These are phyloP conservation scores for Thalassiosira livingstoniorum DNA, from an alignment of 352 stramenopile genomes.

Conservation along the genomic window DNA sequence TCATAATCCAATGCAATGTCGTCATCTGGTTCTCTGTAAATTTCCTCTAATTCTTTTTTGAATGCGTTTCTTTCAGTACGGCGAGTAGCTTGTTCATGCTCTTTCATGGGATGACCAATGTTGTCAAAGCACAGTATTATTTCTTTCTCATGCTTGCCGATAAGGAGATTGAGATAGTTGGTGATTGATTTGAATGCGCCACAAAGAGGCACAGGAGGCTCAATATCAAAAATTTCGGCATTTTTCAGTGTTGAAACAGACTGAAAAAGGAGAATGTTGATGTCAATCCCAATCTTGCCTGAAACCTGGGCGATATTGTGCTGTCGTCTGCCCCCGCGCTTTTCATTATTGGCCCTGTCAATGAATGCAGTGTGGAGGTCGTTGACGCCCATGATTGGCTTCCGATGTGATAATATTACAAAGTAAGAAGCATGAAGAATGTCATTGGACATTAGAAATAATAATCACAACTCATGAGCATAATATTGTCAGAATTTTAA, in stretches of 20 bases:
- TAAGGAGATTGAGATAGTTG: background rate
- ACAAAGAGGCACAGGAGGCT: background rate
- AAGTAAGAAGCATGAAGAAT: too few relatives aligned
- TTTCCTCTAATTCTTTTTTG: background rate
- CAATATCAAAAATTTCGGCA: background rate
- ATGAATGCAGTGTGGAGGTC: too few relatives aligned
- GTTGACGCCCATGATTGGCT: too few relatives aligned
- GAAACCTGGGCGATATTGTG: too few relatives aligned
- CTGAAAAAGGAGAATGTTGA: background rate
- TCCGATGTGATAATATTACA: too few relatives aligned
- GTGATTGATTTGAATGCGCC: background rate
- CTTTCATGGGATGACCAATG: background rate
- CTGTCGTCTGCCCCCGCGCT: too few relatives aligned
- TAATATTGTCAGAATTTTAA: too few relatives aligned
- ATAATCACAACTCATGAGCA: too few relatives aligned
- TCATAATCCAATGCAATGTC: background rate
- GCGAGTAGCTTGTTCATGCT: background rate
- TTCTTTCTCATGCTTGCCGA: background rate
- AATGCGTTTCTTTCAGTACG: background rate
- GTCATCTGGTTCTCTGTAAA: background rate
- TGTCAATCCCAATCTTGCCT: background rate
- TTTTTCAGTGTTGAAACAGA: background rate
- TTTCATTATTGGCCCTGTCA: too few relatives aligned
- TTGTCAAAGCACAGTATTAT: conserved; percentile 1
- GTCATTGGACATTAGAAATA: too few relatives aligned